A percentile compares a stretch with the other conserved stretches of the same genome.
Evolutionary conservation across 1,284 basidiomycete genomes (phyloP).

Genomic region (Ceratorhiza oryzae-sativae): DNA sequence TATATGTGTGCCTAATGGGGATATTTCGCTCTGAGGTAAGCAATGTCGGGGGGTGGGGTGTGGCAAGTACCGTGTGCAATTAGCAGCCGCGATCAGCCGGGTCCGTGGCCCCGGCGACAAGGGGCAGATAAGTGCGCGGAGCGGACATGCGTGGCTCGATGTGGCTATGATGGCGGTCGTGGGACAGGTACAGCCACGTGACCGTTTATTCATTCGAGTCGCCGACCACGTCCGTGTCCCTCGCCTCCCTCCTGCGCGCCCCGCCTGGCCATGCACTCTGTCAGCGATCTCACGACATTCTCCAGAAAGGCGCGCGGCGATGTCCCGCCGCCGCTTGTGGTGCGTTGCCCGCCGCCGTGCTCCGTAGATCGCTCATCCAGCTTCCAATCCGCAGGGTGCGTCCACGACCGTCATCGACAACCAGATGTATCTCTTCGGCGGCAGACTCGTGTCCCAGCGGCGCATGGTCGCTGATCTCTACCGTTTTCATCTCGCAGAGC

Average conservation of each 20-base stretch:
- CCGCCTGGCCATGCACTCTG: conserved; percentile 66
- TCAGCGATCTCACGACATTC: conserved; percentile 87
- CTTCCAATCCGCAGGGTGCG: conserved; percentile 59
- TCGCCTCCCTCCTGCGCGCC: not conserved
- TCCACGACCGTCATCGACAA: conserved; percentile 84
- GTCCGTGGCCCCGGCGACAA: not conserved
- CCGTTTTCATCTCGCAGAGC: conserved; percentile 79
- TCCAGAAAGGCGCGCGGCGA: conserved; percentile 83
- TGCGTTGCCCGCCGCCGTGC: conserved; percentile 55
- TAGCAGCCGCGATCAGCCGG: conserved; percentile 1
- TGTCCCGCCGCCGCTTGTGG: conserved; percentile 87
- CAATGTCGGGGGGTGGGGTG: not conserved
- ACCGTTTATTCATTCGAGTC: conserved; percentile 1
- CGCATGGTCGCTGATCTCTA: conserved; percentile 90
- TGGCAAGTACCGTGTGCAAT: conserved; percentile 32
- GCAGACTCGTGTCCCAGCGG: conserved; percentile 83
- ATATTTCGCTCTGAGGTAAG: not conserved
- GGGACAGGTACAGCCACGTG: conserved; percentile 27
- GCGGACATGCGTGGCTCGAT: not conserved
- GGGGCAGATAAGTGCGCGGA: not conserved
- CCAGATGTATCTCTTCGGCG: conserved; percentile 88
- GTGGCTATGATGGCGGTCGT: conserved; percentile 30
- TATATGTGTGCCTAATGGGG: not conserved
- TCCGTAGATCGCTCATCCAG: conserved; percentile 27
- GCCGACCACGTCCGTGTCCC: conserved; percentile 18